Base-by-base conservation (phyloP, 768 basidiomycete species). In the Naematelia aurantialba region DNA sequence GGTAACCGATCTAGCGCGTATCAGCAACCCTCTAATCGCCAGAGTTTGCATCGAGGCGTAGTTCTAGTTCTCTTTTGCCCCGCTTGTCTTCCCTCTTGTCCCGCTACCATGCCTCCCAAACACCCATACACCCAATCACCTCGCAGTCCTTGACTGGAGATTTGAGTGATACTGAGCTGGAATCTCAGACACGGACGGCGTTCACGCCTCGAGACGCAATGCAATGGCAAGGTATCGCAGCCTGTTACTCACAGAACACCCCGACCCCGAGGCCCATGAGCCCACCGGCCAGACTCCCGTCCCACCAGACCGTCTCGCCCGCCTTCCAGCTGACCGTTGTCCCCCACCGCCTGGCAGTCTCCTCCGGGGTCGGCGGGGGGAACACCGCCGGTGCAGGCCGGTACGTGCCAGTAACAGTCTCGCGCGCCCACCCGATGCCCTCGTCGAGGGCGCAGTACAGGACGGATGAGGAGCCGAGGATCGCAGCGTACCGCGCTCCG, bases 1-100 rank as follows among this genome's bases (percentile, higher is more conserved):
- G 73, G 73, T 45, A 76, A 56, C 5, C 68, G 61, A 57, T 73
- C 75, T 76, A 22, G 25, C 42, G n/a, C n/a, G n/a, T n/a, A n/a
- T n/a, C n/a, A n/a, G n/a, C n/a, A n/a, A n/a, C n/a, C n/a, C n/a
- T n/a, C n/a, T n/a, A n/a, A n/a, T n/a, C n/a, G n/a, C n/a, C n/a
- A n/a, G n/a, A n/a, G n/a, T n/a, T n/a, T n/a, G n/a, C n/a, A n/a
- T n/a, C n/a, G n/a, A n/a, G n/a, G n/a, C n/a, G n/a, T n/a, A n/a
- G n/a, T n/a, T n/a, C n/a, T n/a, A n/a, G n/a, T n/a, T n/a, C n/a
- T n/a, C n/a, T n/a, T n/a, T n/a, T n/a, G n/a, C n/a, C n/a, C n/a
- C n/a, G n/a, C n/a, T n/a, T n/a, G n/a, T n/a, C n/a, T n/a, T n/a
- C n/a, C n/a, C n/a, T n/a, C n/a, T n/a, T n/a, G n/a, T n/a, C n/a